phyloP scores from a whole-genome alignment of 768 basidiomycete genomes.

The Mycena galopus region DNA sequence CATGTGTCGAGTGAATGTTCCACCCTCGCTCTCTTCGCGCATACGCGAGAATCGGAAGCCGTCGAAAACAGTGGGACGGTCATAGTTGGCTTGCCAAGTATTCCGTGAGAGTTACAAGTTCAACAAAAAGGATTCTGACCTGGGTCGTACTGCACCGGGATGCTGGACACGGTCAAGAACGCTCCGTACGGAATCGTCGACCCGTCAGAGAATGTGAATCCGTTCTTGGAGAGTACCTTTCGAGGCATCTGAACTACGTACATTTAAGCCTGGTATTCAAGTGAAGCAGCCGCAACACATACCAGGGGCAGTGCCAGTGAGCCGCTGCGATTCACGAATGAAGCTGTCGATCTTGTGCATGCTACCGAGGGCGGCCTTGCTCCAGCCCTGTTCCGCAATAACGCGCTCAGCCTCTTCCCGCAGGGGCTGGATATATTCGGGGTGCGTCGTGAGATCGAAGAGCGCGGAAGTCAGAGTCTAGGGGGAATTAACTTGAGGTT shows the following conservation, averaged over 20 bases:
- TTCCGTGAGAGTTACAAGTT: not conserved
- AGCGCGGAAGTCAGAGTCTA: not conserved
- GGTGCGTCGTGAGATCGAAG: not conserved
- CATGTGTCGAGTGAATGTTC: not conserved
- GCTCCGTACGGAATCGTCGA: not conserved
- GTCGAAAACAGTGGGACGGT: not conserved
- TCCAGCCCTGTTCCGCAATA: not conserved
- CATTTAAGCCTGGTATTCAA: not conserved
- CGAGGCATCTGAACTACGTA: not conserved
- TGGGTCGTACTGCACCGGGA: not conserved
- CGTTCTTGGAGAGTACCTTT: not conserved
- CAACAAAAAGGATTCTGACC: not conserved
- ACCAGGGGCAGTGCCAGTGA: not conserved
- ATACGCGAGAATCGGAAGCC: not conserved
- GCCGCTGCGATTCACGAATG: not conserved
- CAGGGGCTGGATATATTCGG: not conserved
- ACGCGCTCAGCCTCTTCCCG: not conserved
- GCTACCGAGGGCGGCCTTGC: not conserved
- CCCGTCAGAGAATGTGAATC: not conserved
- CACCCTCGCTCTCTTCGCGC: not conserved
- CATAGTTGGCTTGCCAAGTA: too few species aligned
- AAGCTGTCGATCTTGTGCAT: constrained; percentile 1
- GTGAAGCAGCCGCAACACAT: not conserved
- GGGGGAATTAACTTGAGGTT: not conserved
- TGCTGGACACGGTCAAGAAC: not conserved